Conservation (phyloP, 331 rosid genomes). For the Cydonia oblonga region DNA sequence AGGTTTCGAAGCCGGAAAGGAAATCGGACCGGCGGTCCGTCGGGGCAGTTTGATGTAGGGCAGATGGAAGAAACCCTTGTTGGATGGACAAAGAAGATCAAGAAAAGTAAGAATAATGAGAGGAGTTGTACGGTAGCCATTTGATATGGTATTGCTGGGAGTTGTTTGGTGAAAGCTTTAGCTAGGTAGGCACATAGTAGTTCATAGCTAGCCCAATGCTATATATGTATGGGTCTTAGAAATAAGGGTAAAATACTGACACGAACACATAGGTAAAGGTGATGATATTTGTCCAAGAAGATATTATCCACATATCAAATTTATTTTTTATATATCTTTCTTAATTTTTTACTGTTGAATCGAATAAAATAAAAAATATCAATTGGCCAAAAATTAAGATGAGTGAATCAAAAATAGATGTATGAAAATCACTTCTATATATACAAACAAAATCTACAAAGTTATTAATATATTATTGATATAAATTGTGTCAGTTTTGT, state of each 20-base stretch:
- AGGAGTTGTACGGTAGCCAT: conserved; percentile 19
- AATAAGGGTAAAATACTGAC: too few relatives aligned
- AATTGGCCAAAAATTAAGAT: rapidly evolving
- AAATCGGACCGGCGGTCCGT: conserved; percentile 14
- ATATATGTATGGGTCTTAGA: background rate
- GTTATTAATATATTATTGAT: too few relatives aligned
- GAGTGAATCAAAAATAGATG: too few relatives aligned
- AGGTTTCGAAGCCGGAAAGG: conserved; percentile 30
- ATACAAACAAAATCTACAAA: background rate
- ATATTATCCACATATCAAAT: too few relatives aligned
- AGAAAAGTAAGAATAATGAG: background rate
- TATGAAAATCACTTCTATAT: too few relatives aligned
- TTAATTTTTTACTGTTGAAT: too few relatives aligned
- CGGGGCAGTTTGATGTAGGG: background rate
- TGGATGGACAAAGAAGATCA: background rate
- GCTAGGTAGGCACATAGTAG: background rate
- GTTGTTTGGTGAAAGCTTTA: background rate
- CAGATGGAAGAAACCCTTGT: background rate
- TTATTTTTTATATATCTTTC: too few relatives aligned
- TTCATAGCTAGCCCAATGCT: background rate
- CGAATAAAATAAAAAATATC: too few relatives aligned
- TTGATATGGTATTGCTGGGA: background rate
- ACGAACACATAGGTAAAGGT: background rate
- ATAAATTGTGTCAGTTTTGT: too few relatives aligned
- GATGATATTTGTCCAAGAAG: too few relatives aligned